Evolutionary conservation across 345 rosid species (phyloP).

Genomic region (Raphanus sativus): DNA sequence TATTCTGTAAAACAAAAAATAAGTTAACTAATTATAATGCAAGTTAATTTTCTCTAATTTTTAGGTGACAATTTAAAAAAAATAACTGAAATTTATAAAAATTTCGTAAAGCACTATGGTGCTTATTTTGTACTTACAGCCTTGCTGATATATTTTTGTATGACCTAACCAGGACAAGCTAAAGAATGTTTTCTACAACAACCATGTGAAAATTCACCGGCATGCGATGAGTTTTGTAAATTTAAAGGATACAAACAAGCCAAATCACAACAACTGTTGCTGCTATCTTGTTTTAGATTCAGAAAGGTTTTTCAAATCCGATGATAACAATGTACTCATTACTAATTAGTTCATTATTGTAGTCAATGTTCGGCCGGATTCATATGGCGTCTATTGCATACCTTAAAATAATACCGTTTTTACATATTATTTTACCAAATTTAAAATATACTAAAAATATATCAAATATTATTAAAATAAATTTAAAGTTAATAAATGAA

Average conservation of each 20-base stretch:
- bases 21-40: neutral
- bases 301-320: neutral
- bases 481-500: no score
- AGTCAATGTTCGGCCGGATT: no score
- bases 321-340: neutral
- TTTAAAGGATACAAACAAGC: neutral
- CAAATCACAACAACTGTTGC: neutral
- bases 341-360: neutral
- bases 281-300: neutral
- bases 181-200: neutral
- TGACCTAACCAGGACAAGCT: neutral
- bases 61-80: no score
- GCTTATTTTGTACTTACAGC: neutral
- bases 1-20: neutral
- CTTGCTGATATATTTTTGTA: neutral
- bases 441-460: no score
- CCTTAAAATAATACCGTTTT: no score
- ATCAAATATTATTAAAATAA: no score
- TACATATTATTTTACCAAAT: no score
- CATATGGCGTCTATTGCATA: no score
- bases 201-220: neutral
- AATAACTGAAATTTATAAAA: no score
- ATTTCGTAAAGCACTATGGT: neutral
- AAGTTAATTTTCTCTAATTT: neutral
- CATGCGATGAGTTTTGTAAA: constrained; percentile 14